These are phyloP conservation scores for Kickxella alabastrina DNA, from an alignment of 192 early-diverging fungal species.

Conservation along the genomic window DNA sequence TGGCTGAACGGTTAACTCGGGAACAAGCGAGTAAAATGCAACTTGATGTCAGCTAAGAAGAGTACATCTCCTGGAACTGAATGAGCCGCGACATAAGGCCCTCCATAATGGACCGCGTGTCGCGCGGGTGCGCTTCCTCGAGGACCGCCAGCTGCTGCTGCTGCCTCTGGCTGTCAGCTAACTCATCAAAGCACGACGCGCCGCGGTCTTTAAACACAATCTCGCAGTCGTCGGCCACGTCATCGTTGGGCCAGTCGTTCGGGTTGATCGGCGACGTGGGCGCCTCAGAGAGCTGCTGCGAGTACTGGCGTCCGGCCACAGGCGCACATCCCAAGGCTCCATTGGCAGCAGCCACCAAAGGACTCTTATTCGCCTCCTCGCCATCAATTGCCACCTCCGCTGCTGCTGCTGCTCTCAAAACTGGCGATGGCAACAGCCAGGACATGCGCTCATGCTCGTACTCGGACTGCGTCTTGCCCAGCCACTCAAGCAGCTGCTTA, in stretches of 20 bases:
- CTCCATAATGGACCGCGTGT: conserved; percentile 46
- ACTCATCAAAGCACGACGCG: no score
- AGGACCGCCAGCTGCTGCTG: not conserved
- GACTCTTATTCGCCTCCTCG: not conserved
- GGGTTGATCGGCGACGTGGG: conserved; percentile 46
- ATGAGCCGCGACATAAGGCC: conserved; percentile 46
- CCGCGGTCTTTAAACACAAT: no score
- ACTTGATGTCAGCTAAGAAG: conserved; percentile 10
- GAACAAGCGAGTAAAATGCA: no score
- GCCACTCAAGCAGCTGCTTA: conserved; percentile 51
- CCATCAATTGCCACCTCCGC: not conserved
- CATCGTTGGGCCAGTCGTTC: conserved; percentile 45
- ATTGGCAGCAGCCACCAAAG: not conserved
- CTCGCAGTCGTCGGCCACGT: no score
- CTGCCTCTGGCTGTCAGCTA: no score
- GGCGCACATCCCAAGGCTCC: not conserved
- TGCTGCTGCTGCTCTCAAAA: not conserved
- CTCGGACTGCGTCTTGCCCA: conserved; percentile 47
- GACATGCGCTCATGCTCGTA: conserved; percentile 40
- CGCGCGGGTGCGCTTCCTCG: conserved; percentile 11
- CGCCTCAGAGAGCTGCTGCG: conserved; percentile 31
- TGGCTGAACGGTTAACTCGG: no score
- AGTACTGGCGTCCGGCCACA: not conserved
- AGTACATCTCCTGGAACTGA: conserved; percentile 48
- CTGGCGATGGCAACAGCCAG: conserved; percentile 7